Conservation (phyloP, 495 filamentous ascomycete species). For the Neurospora sp. region DNA sequence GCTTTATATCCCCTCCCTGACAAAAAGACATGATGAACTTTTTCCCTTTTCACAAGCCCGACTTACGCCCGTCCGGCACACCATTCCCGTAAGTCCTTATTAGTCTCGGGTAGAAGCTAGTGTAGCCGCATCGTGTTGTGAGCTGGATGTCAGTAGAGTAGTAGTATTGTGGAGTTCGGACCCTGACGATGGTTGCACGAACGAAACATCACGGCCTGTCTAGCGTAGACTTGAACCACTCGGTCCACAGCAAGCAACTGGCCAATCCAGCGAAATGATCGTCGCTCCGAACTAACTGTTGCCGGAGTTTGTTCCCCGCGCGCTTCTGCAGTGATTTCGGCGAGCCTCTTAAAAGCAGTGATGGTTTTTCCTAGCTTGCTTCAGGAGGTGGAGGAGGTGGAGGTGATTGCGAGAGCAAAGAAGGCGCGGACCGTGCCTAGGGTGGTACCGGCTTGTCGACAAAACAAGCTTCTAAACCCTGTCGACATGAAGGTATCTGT, state of each 20-base stretch:
- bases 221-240: background rate
- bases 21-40: background rate
- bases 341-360: background rate
- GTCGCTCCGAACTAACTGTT: background rate
- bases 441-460: background rate
- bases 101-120: background rate
- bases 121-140: background rate
- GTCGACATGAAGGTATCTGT: background rate
- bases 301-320: background rate
- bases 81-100: background rate
- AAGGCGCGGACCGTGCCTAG: background rate
- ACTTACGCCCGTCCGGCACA: background rate
- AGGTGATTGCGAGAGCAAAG: background rate
- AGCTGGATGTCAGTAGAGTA: background rate
- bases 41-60: background rate
- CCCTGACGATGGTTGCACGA: background rate
- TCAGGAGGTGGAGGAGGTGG: background rate
- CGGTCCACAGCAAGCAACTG: background rate
- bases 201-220: background rate
- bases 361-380: background rate
- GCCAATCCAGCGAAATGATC: background rate
- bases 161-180: background rate
- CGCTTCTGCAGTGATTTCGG: background rate
- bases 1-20: background rate
- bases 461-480: background rate